Evolutionary conservation across 768 basidiomycete species (phyloP), one percentile per base, ranked within the genome.

Genomic region (Vishniacozyma victoriae): DNA sequence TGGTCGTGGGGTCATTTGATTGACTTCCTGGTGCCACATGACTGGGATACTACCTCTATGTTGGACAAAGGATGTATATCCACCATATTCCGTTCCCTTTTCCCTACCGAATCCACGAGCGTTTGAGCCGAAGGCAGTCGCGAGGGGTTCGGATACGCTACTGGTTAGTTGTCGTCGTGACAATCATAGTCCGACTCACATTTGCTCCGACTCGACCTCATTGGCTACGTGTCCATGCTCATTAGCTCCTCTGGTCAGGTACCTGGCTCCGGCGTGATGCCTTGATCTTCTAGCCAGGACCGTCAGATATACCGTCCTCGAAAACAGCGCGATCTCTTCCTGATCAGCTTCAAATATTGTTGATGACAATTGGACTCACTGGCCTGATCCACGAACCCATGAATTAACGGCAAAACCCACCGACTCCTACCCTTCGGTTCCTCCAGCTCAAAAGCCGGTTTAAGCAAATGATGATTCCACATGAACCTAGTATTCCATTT

Each of bases 171-270:
- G 29, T 33, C 16, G 11, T 7, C 23, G 25, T 11, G 27, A 11
- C 9, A 7, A 33, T 14, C 16, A 33, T 15, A 33, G 11, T n/a
- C 41, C 3, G 7, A 46, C 57, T 44, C 26, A 64, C 65, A 99
- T 93, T 64, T 99, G 95, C 69, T 99, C 95, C 0, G 91, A 95
- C 73, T 99, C 95, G 1, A 99, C 95, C 71, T 97, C 95, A 65
- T 99, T 99, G 2, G 93, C 93, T 9, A 97, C 93, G 66, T 92
- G 89, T 3, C 95, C 95, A 77, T 93, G 82, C 54, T 90, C 86
- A 59, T 95, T 96, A 19, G 90, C 88, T 3, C 95, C 95, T 46
- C 95, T 80, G 42, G 90, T 95, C 20, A 95, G 73, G 73, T 91
- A 99, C 20, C 95, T 78, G 5, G 92, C 91, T 18, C 95, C 95